Percentiles rank a stretch among this genome's conserved stretches.
phyloP scores from a whole-genome alignment of 805 yeast species.

The Tetrapisispora phaffii region DNA sequence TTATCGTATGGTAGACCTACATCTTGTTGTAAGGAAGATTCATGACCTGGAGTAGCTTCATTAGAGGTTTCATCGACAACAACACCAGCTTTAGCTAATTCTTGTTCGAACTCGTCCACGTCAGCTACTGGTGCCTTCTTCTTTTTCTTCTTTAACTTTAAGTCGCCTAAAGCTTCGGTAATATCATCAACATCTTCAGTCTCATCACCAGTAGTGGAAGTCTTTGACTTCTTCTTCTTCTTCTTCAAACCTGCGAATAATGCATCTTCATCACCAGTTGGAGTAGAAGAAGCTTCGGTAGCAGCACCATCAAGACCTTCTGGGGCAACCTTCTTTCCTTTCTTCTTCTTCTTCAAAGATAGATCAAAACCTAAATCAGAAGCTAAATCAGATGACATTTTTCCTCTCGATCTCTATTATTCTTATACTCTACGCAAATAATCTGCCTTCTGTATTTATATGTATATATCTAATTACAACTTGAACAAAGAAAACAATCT shows the following conservation, averaged over 20 bases:
- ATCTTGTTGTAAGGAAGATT: slow-evolving; percentile 32
- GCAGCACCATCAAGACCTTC: slow-evolving; percentile 30
- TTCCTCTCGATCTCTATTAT: background rate
- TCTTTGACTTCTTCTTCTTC: slow-evolving; percentile 68
- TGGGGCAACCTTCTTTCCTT: slow-evolving; percentile 42
- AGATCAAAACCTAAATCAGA: slow-evolving; percentile 59
- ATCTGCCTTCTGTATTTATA: no score
- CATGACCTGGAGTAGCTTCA: slow-evolving; percentile 27
- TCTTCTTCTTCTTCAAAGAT: slow-evolving; percentile 69
- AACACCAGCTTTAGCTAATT: slow-evolving; percentile 83
- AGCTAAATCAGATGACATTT: slow-evolving; percentile 26
- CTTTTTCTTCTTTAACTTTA: slow-evolving; percentile 73
- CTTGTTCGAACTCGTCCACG: slow-evolving; percentile 77
- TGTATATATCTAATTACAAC: no score
- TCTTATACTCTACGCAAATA: background rate
- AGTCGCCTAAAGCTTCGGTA: slow-evolving; percentile 57
- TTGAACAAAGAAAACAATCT: no score
- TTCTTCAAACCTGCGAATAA: slow-evolving; percentile 73
- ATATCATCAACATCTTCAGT: slow-evolving; percentile 36
- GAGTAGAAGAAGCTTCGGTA: slow-evolving; percentile 17
- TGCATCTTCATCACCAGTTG: slow-evolving; percentile 45
- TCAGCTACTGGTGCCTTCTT: slow-evolving; percentile 60
- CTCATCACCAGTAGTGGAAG: slow-evolving; percentile 27
- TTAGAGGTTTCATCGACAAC: slow-evolving; percentile 37
- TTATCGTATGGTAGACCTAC: slow-evolving; percentile 65